phyloP scores from a whole-genome alignment of 1,284 basidiomycete species.

The Ceratobasidium sp. region DNA sequence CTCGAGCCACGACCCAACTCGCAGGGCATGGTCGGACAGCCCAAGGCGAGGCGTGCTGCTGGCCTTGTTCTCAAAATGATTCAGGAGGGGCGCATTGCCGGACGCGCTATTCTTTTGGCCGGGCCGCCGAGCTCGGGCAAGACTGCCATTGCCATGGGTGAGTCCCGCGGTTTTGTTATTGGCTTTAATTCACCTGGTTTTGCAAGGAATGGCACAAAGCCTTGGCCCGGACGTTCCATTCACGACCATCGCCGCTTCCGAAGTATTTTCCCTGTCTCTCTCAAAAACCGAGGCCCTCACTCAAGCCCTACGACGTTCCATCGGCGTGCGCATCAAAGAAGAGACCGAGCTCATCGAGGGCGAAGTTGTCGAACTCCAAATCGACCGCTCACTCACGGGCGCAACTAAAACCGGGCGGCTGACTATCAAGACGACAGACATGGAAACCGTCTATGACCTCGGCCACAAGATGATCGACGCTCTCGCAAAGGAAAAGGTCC shows the following conservation, averaged over 20 bases:
- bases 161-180: slow-evolving; percentile 51
- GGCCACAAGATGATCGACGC: slow-evolving; percentile 99
- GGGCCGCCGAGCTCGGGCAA: slow-evolving; percentile 97
- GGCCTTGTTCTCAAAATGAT: slow-evolving; percentile 99
- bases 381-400: slow-evolving; percentile 96
- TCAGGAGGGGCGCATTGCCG: slow-evolving; percentile 93
- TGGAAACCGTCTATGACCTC: slow-evolving; percentile 99
- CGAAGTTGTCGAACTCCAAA: slow-evolving; percentile 98
- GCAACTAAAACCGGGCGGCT: slow-evolving; percentile 98
- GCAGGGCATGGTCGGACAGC: slow-evolving; percentile 98
- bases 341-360: slow-evolving; percentile 98
- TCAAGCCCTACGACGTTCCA: slow-evolving; percentile 94
- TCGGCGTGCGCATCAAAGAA: slow-evolving; percentile 95
- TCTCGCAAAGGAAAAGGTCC: slow-evolving; percentile 95
- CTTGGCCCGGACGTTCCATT: slow-evolving; percentile 96
- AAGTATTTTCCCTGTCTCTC: slow-evolving; percentile 98
- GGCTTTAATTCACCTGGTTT: not conserved
- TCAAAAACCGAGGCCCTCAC: slow-evolving; percentile 98
- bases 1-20: slow-evolving; percentile 89
- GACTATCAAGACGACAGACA: slow-evolving; percentile 98
- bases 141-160: slow-evolving; percentile 96
- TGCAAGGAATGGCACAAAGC: slow-evolving; percentile 96
- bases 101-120: slow-evolving; percentile 94
- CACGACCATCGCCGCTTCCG: slow-evolving; percentile 96
- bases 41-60: slow-evolving; percentile 93